Base-by-base conservation (phyloP, 2,329 filamentous ascomycete species). In the Cercospora canescens region DNA sequence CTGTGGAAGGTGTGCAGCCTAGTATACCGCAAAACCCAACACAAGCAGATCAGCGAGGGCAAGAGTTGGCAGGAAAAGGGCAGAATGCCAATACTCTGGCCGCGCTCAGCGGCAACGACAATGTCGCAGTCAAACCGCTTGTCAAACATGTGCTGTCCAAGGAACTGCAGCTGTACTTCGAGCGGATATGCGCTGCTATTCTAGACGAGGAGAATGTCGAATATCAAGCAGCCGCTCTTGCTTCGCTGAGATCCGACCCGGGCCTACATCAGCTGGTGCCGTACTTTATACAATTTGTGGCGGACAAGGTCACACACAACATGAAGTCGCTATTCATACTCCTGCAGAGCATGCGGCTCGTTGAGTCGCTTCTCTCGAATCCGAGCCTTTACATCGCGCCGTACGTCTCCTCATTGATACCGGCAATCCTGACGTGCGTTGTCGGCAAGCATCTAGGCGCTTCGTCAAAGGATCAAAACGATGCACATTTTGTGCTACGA, bases 61-160 rank as follows among this genome's bases (percentile, higher is more conserved):
- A 94, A 76, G 94, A 97, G 74, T 85, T 97, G 32, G 85, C 96
- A 18, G 91, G 94, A 34, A 98, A 97, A 81, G 94, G 94, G 6
- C 90, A 93, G 3, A 92, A 92, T 69, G 92, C 92, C 24, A 97
- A 96, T 75, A 91, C 92, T 52, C 85, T 97, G 48, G 91, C 93
- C 28, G 92, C 92, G 16, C 87, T 94, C 71, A 90, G 90, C 60
- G 94, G 94, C 55, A 90, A 91, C 74, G 93, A 97, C 73, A 93
- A 91, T 72, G 86, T 94, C 63, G 86, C 89, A 48, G 89, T 96
- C 80, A 94, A 94, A 77, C 94, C 95, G 2, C 85, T 94, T 12
- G 94, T 99, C 70, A 98, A 98, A 81, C 95, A 99, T 77, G 91
- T 97, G 57, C 87, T 99, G 52, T 96, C 93, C 70, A 96, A 97